Base-by-base conservation (phyloP, 1,284 basidiomycete genomes). In the Sparassis latifolia region DNA sequence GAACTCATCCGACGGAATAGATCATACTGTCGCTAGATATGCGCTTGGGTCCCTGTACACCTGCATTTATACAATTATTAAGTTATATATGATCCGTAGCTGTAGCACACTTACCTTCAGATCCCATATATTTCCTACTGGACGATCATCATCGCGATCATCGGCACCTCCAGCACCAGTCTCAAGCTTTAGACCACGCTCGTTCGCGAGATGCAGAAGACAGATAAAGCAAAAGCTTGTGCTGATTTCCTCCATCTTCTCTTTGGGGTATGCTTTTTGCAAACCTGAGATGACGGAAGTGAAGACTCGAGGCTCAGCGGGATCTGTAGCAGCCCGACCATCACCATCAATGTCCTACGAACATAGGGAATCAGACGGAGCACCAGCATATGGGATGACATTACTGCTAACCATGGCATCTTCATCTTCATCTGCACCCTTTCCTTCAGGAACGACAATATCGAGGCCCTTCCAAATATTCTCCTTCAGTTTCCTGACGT, bases 191-290 rank as follows among this genome's bases (percentile, higher is more conserved):
- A 97, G 75, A 1, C 95, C 95, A 64, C 92, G 91, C 66, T 98
- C 94, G 65, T 98, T 97, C 42, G 94, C 95, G 40, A 99, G 75
- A 72, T 97, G 94, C 33, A 97, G 72, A 35, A 99, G 72, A 64
- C 96, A 99, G 67, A 99, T 99, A 75, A 99, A 99, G 69, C 96
- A 99, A 82, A 97, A 99, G 55, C 92, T 97, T 6, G 97, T 99
- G 66, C 93, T 97, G 67, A 99, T 97, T 61, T 99, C 97, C 43
- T 89, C 85, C 86, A 99, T 89, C 75, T 95, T 97, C 42, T 97
- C 93, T 54, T 76, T 76, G 0, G 96, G 90, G 68, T 99, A 99
- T 5, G 86, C 80, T 47, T 74, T 77, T 57, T 89, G 84, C 37
- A 99, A 75, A 12, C 84, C 85, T 1, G 82, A 78, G 56, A 99